These are phyloP conservation scores for Rhodomyrtus psidioides DNA, from an alignment of 441 rosid species.

Conservation along the genomic window DNA sequence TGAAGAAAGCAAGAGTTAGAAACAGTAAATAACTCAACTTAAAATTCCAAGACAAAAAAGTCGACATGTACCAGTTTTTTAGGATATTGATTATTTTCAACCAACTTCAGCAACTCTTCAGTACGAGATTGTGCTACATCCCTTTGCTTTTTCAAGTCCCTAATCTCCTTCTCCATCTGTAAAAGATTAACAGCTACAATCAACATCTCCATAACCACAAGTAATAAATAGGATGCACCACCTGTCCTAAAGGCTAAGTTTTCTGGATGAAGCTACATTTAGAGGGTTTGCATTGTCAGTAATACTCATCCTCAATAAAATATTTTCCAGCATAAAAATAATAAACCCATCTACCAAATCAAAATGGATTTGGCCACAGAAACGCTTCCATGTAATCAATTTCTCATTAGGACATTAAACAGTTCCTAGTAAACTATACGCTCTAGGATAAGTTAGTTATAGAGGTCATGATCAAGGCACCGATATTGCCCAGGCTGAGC, in stretches of 20 bases:
- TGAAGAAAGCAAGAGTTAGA: constrained; percentile 9
- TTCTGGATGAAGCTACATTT: not conserved
- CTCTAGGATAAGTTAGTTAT: not conserved
- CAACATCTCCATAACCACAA: not conserved
- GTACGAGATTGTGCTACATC: constrained; percentile 7
- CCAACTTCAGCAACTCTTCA: not conserved
- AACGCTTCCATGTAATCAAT: not conserved
- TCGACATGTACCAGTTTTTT: not conserved
- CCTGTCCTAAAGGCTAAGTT: not conserved
- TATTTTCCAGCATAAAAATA: not conserved
- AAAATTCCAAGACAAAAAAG: not conserved
- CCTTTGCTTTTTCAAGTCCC: constrained; percentile 58
- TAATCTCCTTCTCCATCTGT: constrained; percentile 6
- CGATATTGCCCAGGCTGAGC: not conserved
- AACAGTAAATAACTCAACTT: not conserved
- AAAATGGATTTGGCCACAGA: not conserved
- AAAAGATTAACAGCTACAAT: not conserved
- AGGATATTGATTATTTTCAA: not conserved
- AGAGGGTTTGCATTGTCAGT: not conserved
- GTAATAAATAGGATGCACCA: not conserved
- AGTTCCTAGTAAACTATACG: not conserved
- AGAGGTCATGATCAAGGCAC: not conserved
- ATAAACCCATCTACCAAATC: not conserved
- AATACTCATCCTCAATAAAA: not conserved
- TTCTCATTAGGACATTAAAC: not conserved